A percentile compares a stretch with the other conserved stretches of the same genome.
Conservation (phyloP, 805 yeast genomes). For the Metschnikowia picachoensis region DNA sequence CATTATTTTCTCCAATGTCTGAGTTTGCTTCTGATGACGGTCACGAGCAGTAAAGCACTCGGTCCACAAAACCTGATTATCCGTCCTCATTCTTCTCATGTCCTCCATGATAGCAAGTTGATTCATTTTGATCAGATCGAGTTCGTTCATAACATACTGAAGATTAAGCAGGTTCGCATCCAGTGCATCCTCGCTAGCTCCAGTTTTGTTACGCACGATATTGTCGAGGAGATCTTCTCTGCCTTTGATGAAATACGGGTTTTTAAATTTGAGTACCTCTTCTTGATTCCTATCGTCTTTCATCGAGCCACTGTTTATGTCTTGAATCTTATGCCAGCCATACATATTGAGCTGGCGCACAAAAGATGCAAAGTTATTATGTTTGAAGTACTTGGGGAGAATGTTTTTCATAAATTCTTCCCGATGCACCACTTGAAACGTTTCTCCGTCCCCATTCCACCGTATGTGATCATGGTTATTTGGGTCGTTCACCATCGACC, state of each 20-base stretch:
- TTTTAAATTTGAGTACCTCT: constrained; percentile 86
- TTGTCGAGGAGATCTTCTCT: constrained; percentile 82
- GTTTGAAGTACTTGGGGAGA: constrained; percentile 90
- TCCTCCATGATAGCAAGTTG: constrained; percentile 84
- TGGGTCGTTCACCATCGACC: constrained; percentile 93
- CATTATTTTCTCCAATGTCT: constrained; percentile 81
- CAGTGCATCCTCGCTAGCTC: constrained; percentile 20
- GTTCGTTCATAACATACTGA: constrained; percentile 57
- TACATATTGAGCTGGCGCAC: constrained; percentile 97
- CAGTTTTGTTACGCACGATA: constrained; percentile 70
- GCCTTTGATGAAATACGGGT: constrained; percentile 71
- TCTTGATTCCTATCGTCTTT: constrained; percentile 49
- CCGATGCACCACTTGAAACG: constrained; percentile 79
- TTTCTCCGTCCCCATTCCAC: constrained; percentile 83
- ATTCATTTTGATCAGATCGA: constrained; percentile 70
- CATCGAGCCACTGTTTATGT: constrained; percentile 72
- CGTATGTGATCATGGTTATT: constrained; percentile 64
- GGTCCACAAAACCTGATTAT: constrained; percentile 88
- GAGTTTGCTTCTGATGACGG: constrained; percentile 79
- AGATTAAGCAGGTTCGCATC: constrained; percentile 39
- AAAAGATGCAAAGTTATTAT: constrained; percentile 90
- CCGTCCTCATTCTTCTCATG: constrained; percentile 74
- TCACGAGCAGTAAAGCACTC: constrained; percentile 83
- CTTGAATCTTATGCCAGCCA: constrained; percentile 99
- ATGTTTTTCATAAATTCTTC: constrained; percentile 81